Percentiles rank a stretch among this genome's conserved stretches.
These are phyloP conservation scores for Lachancea mirantina DNA, from an alignment of 805 yeast genomes.

Conservation along the genomic window DNA sequence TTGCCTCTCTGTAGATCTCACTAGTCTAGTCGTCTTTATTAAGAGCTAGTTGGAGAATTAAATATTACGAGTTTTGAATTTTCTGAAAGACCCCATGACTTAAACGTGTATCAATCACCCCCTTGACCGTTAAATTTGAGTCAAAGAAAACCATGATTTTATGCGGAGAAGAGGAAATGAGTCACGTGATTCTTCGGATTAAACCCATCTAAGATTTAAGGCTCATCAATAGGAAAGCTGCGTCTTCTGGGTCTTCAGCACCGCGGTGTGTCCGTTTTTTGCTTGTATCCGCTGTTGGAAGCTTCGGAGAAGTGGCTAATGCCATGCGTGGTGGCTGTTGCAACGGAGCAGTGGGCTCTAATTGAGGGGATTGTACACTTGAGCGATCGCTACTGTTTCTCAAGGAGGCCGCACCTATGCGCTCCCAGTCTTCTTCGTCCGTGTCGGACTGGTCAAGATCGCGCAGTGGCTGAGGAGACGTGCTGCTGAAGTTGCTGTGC, in stretches of 20 bases:
- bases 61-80: too few species aligned
- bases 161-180: too few species aligned
- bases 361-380: conserved; percentile 6
- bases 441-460: conserved; percentile 51
- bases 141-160: too few species aligned
- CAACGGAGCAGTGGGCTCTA: conserved; percentile 1
- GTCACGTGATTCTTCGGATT: too few species aligned
- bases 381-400: conserved; percentile 29
- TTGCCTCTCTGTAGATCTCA: too few species aligned
- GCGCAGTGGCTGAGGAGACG: conserved; percentile 8
- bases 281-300: conserved; percentile 1
- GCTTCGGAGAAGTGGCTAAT: conserved; percentile 5
- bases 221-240: conserved; percentile 28
- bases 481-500: conserved; percentile 5
- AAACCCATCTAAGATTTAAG: conserved; percentile 21
- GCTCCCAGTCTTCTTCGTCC: conserved; percentile 96
- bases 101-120: too few species aligned
- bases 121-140: too few species aligned
- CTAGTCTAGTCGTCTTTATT: too few species aligned
- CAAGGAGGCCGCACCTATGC: conserved; percentile 73
- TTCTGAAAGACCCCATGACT: too few species aligned
- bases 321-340: conserved; percentile 8
- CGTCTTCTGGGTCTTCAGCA: conserved; percentile 20
- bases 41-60: too few species aligned
- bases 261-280: conserved; percentile 6